A percentile compares a stretch with the other conserved stretches of the same genome.
Conservation (phyloP, 495 filamentous ascomycete species). For the Venustampulla echinocandica region DNA sequence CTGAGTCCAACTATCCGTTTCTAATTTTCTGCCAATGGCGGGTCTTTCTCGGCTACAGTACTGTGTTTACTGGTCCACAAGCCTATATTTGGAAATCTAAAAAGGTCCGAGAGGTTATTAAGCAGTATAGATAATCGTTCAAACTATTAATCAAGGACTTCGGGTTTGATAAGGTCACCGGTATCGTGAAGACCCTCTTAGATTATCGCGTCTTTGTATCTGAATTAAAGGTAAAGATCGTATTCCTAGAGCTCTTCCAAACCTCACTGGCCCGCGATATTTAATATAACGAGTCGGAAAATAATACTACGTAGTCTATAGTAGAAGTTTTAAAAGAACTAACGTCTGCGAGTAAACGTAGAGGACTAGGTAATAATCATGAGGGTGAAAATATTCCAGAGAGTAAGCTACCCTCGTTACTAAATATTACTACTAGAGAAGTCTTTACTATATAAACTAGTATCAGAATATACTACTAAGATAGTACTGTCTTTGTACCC, state of each 20-base stretch:
- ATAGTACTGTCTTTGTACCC: constrained; percentile 28
- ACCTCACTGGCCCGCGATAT: constrained; percentile 20
- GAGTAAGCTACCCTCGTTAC: constrained; percentile 7
- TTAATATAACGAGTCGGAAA: constrained; percentile 24
- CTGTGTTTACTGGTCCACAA: constrained; percentile 26
- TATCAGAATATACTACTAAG: constrained; percentile 1
- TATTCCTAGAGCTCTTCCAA: constrained; percentile 29
- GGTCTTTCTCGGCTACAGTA: constrained; percentile 27
- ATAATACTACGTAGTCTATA: constrained; percentile 21
- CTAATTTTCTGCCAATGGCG: constrained; percentile 10
- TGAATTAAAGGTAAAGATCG: constrained; percentile 26
- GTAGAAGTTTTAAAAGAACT: constrained; percentile 25
- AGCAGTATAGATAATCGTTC: constrained; percentile 20
- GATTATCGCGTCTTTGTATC: constrained; percentile 27
- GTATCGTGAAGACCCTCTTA: constrained; percentile 25
- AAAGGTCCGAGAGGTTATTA: constrained; percentile 24
- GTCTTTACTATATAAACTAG: constrained; percentile 8
- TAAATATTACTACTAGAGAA: not conserved
- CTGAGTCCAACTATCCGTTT: too few relatives aligned
- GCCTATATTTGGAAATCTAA: constrained; percentile 26
- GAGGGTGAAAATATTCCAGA: constrained; percentile 5
- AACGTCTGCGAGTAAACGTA: constrained; percentile 15
- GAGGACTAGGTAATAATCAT: too few relatives aligned
- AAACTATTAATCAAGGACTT: constrained; percentile 22
- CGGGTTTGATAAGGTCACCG: constrained; percentile 22